Evolutionary conservation across 2,329 filamentous ascomycete species (phyloP).

Genomic region (Madurella mycetomatis): DNA sequence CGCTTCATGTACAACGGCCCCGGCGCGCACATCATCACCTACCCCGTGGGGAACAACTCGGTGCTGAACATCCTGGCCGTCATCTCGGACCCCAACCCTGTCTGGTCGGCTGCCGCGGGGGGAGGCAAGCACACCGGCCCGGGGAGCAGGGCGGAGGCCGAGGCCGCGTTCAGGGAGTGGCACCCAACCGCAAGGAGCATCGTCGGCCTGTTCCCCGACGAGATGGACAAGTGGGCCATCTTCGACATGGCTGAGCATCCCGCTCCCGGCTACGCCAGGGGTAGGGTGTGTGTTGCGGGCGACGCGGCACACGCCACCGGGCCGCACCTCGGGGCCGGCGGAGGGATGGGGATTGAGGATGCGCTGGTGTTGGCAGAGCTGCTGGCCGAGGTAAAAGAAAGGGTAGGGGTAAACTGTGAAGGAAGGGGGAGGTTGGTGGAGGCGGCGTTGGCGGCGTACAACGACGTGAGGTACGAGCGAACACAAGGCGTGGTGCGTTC

Average conservation of each 20-base stretch:
- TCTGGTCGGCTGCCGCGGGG: slow-evolving; percentile 9
- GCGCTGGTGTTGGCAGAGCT: slow-evolving; percentile 40
- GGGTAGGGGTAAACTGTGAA: background rate
- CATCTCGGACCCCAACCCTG: slow-evolving; percentile 33
- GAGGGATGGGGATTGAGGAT: slow-evolving; percentile 54
- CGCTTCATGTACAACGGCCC: slow-evolving; percentile 55
- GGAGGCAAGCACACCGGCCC: slow-evolving; percentile 31
- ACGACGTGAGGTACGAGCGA: slow-evolving; percentile 35
- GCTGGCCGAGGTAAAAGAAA: slow-evolving; percentile 22
- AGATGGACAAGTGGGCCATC: slow-evolving; percentile 46
- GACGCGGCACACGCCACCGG: slow-evolving; percentile 55
- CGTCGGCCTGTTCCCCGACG: slow-evolving; percentile 42
- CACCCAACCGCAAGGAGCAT: slow-evolving; percentile 35
- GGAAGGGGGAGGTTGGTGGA: slow-evolving; percentile 13
- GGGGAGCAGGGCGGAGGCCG: slow-evolving; percentile 38
- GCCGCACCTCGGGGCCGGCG: slow-evolving; percentile 53
- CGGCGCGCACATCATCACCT: slow-evolving; percentile 55
- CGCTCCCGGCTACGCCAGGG: slow-evolving; percentile 40
- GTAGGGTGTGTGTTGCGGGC: slow-evolving; percentile 45
- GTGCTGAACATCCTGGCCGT: slow-evolving; percentile 55
- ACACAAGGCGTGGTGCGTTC: slow-evolving; percentile 42
- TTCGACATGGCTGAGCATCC: slow-evolving; percentile 48
- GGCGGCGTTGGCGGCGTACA: slow-evolving; percentile 36
- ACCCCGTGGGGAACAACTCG: slow-evolving; percentile 52
- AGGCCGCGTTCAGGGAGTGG: slow-evolving; percentile 39